Evolutionary conservation across 331 rosid species (phyloP).

Genomic region (Telfairia occidentalis): DNA sequence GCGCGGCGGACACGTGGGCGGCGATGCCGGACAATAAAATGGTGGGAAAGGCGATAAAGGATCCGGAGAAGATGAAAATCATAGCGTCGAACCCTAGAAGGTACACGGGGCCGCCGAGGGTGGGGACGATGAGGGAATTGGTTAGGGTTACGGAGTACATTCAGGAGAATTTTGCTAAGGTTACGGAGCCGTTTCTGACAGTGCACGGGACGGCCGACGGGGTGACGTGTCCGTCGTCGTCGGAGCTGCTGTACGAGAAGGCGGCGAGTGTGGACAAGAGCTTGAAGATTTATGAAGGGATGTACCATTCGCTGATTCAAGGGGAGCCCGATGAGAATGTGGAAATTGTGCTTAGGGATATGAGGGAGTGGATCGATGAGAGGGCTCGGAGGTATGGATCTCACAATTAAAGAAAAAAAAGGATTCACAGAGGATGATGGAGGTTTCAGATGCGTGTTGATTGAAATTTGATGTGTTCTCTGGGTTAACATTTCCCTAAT

Average conservation of each 20-base stretch:
- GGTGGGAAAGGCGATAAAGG: constrained; percentile 86
- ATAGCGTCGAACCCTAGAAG: constrained; percentile 74
- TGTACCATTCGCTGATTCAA: constrained; percentile 73
- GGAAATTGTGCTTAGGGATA: constrained; percentile 49
- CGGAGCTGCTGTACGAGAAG: constrained; percentile 60
- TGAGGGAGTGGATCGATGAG: constrained; percentile 86
- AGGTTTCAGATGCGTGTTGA: too few species aligned
- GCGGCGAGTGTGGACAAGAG: constrained; percentile 66
- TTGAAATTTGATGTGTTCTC: too few species aligned
- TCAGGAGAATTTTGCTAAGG: constrained; percentile 57
- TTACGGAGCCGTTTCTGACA: constrained; percentile 72
- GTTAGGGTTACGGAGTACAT: constrained; percentile 70
- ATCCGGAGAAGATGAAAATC: constrained; percentile 53
- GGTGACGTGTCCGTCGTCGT: constrained; percentile 79
- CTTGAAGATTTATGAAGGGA: constrained; percentile 68
- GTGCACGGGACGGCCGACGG: constrained; percentile 77
- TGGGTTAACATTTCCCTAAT: too few species aligned
- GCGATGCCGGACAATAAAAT: constrained; percentile 87
- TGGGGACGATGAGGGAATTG: constrained; percentile 93
- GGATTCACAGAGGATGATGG: too few species aligned
- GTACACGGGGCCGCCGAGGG: constrained; percentile 79
- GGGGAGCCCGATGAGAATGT: constrained; percentile 86
- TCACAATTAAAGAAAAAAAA: not conserved
- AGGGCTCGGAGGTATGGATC: constrained; percentile 37
- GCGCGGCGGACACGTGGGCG: constrained; percentile 89